Conservation (phyloP, 176 grass and related monocot species). For the Hsuehochloa calcarea region DNA sequence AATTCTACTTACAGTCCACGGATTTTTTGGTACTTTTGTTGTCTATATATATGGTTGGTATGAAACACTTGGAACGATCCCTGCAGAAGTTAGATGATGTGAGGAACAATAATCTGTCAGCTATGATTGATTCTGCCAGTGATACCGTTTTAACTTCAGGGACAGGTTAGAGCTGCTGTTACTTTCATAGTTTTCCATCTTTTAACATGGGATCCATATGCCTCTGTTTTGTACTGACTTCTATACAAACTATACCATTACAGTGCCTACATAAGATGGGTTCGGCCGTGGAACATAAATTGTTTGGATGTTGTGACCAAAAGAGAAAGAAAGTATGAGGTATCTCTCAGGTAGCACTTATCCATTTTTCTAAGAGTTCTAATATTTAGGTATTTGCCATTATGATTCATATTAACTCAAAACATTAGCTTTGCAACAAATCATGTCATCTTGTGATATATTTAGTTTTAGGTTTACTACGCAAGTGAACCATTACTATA, state of each 20-base stretch:
- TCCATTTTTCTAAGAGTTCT: too few relatives aligned
- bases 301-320: too few relatives aligned
- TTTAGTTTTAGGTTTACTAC: too few relatives aligned
- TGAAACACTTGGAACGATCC: slow-evolving; percentile 92
- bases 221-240: slow-evolving; percentile 17
- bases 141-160: slow-evolving; percentile 52
- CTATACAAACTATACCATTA: slow-evolving; percentile 14
- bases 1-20: background rate
- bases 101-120: slow-evolving; percentile 96
- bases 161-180: slow-evolving; percentile 46
- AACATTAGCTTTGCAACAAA: too few relatives aligned
- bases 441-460: too few relatives aligned
- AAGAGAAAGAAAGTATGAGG: too few relatives aligned
- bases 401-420: too few relatives aligned
- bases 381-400: too few relatives aligned
- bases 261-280: slow-evolving; percentile 25
- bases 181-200: background rate
- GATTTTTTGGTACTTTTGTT: slow-evolving; percentile 12
- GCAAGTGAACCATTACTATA: too few relatives aligned
- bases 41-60: slow-evolving; percentile 84
- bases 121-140: slow-evolving; percentile 79
- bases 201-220: background rate
- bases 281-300: too few relatives aligned
- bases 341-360: too few relatives aligned
- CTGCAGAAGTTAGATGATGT: slow-evolving; percentile 96